These are phyloP conservation scores for Saxophila tyrrhenica DNA, from an alignment of 495 filamentous ascomycete genomes.

Conservation along the genomic window DNA sequence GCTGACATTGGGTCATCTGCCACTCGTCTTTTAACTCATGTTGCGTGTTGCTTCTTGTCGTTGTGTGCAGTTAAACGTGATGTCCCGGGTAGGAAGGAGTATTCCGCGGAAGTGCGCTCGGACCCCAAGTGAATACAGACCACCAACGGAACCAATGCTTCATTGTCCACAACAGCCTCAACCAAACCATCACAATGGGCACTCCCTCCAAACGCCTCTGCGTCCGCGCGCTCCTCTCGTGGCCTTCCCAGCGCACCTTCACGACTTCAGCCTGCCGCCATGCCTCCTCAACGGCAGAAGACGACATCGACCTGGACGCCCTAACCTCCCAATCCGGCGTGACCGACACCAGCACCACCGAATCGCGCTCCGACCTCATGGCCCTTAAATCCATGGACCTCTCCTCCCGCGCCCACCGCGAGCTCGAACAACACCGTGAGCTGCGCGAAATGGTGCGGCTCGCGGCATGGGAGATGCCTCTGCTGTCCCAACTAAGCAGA, in stretches of 20 bases:
- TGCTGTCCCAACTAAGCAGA: conserved; percentile 69
- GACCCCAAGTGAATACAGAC: not conserved
- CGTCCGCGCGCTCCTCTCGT: conserved; percentile 11
- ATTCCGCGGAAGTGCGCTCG: not conserved
- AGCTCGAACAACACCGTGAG: conserved; percentile 84
- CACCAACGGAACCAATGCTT: too few relatives aligned
- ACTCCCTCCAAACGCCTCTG: conserved; percentile 26
- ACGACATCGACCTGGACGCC: not conserved
- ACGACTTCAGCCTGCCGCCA: conserved; percentile 11
- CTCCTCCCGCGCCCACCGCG: conserved; percentile 62
- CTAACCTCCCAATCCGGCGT: not conserved
- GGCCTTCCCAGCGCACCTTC: conserved; percentile 15
- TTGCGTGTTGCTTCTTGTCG: too few relatives aligned
- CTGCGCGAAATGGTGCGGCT: conserved; percentile 77
- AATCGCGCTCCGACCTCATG: not conserved
- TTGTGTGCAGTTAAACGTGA: too few relatives aligned
- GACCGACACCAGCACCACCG: conserved; percentile 19
- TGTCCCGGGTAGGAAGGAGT: not conserved
- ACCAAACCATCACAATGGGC: too few relatives aligned
- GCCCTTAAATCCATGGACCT: conserved; percentile 59
- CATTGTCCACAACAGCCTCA: too few relatives aligned
- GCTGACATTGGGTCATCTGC: not conserved
- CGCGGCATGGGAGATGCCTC: conserved; percentile 91
- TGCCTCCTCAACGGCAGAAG: not conserved
- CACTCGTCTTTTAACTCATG: too few relatives aligned